Evolutionary conservation across 164 flowering plant genomes (phyloP).

Genomic region (Aristolochia contorta): DNA sequence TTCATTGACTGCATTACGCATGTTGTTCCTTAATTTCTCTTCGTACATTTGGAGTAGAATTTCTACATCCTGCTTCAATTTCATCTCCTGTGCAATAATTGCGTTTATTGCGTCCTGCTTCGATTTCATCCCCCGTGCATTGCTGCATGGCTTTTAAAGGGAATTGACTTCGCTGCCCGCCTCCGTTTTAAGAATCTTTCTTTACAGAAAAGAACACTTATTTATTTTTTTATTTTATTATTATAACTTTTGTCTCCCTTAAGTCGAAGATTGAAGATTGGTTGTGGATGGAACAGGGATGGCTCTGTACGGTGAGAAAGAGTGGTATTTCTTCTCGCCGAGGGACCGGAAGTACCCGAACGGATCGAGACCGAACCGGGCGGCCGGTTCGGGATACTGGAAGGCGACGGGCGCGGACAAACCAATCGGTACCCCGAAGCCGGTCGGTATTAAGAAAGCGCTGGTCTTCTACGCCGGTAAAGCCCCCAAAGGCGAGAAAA

Average conservation of each 20-base stretch:
- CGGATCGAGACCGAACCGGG: slow-evolving; percentile 20
- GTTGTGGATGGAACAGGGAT: slow-evolving; percentile 10
- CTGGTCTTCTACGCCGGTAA: slow-evolving; percentile 21
- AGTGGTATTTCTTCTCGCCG: slow-evolving; percentile 24
- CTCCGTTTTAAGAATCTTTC: too few species aligned
- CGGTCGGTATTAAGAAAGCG: slow-evolving; percentile 19
- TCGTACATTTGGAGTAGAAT: too few species aligned
- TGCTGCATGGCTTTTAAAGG: background rate
- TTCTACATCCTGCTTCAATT: too few species aligned
- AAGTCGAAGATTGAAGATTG: too few species aligned
- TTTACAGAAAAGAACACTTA: too few species aligned
- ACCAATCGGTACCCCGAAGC: slow-evolving; percentile 11
- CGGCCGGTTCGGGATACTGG: slow-evolving; percentile 21
- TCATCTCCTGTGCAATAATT: too few species aligned
- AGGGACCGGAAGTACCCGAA: slow-evolving; percentile 22
- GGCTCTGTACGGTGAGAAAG: slow-evolving; percentile 23
- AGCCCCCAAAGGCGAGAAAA: slow-evolving; percentile 22
- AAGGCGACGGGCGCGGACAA: slow-evolving; percentile 24
- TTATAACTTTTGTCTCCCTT: too few species aligned
- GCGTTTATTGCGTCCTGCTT: too few species aligned
- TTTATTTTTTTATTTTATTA: too few species aligned
- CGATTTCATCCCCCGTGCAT: background rate
- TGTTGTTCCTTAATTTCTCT: too few species aligned
- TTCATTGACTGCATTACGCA: too few species aligned
- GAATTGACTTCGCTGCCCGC: background rate